Conservation (phyloP, 805 yeast genomes). For the Scheffersomyces amazonensis region DNA sequence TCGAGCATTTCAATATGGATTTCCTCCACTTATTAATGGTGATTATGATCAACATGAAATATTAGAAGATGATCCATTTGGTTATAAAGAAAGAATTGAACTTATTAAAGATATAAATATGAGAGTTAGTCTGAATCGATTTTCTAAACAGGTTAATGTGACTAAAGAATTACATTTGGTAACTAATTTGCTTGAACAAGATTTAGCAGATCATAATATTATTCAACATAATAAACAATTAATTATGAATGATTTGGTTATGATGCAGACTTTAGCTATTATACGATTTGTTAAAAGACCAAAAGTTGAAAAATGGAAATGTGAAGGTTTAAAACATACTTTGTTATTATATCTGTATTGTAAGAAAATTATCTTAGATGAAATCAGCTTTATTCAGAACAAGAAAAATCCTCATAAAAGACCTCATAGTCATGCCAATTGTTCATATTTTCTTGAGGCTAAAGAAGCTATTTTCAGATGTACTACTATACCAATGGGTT, state of each 20-base stretch:
- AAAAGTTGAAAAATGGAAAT: neutral
- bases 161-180: neutral
- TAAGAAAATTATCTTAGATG: neutral
- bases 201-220: neutral
- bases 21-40: neutral
- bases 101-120: neutral
- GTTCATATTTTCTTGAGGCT: neutral
- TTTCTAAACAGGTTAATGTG: neutral
- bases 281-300: neutral
- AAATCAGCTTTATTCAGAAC: neutral
- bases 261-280: neutral
- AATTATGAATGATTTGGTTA: neutral
- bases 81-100: neutral
- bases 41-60: conserved; percentile 1
- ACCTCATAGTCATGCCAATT: neutral
- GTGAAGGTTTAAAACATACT: neutral
- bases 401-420: neutral
- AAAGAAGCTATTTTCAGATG: neutral
- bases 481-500: neutral
- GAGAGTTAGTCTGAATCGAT: neutral
- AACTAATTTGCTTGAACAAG: neutral
- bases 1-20: neutral
- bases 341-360: neutral
- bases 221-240: neutral
- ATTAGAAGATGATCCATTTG: neutral